phyloP scores from a whole-genome alignment of 2,329 filamentous ascomycete species.

The Cladosporium sp. region DNA sequence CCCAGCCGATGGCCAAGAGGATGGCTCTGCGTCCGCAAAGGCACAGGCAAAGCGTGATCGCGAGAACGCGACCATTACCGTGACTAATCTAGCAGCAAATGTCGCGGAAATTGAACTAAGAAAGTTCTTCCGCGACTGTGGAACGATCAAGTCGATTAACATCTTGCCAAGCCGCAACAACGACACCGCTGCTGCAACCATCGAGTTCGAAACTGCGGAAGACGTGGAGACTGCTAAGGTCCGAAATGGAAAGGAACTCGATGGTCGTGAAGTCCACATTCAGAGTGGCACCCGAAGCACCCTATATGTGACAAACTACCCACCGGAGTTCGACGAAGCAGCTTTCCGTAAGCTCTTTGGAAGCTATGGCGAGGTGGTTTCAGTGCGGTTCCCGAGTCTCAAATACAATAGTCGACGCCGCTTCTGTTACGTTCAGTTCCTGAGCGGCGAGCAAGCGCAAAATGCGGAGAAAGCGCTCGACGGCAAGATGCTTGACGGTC shows the following conservation, averaged over 20 bases:
- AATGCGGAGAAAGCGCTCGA: conserved; percentile 66
- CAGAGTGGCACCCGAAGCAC: conserved; percentile 71
- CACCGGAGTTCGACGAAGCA: conserved; percentile 65
- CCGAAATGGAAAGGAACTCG: conserved; percentile 74
- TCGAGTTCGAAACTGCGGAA: conserved; percentile 78
- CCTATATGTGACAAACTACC: conserved; percentile 87
- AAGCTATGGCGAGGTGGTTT: conserved; percentile 73
- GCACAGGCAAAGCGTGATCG: conserved; percentile 68
- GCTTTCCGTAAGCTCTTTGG: conserved; percentile 66
- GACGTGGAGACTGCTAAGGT: conserved; percentile 78
- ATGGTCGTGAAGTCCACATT: conserved; percentile 68
- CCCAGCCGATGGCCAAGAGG: conserved; percentile 16
- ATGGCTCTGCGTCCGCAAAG: conserved; percentile 25
- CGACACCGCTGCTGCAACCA: conserved; percentile 63
- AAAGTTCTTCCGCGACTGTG: conserved; percentile 89
- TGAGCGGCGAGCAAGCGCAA: conserved; percentile 60
- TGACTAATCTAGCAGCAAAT: conserved; percentile 68
- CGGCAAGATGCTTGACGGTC: conserved; percentile 62
- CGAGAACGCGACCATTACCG: conserved; percentile 80
- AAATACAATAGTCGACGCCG: conserved; percentile 83
- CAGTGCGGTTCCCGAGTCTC: conserved; percentile 83
- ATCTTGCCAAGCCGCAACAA: conserved; percentile 58
- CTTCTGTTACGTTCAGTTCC: conserved; percentile 95
- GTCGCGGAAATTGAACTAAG: conserved; percentile 68
- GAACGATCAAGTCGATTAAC: conserved; percentile 72